Conservation (phyloP, 345 rosid genomes). For the Acer campestre region DNA sequence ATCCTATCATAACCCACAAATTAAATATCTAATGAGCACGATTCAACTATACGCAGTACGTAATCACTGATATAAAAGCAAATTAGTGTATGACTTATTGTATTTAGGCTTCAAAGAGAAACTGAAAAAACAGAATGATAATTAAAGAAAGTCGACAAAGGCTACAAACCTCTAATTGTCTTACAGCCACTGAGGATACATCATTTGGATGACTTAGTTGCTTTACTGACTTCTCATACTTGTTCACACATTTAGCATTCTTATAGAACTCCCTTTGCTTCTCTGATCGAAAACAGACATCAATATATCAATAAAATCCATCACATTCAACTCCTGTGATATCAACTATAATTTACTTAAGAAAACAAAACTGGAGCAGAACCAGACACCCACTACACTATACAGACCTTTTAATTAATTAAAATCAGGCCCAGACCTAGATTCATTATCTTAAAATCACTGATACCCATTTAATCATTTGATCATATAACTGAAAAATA, state of each 20-base stretch:
- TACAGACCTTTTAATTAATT: too few relatives aligned
- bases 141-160: background rate
- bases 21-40: background rate
- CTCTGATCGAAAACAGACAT: constrained; percentile 41
- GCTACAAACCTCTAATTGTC: constrained; percentile 35
- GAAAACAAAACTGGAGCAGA: background rate
- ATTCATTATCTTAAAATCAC: background rate
- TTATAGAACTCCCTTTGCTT: constrained; percentile 74
- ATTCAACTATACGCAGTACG: background rate
- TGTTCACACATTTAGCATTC: constrained; percentile 76
- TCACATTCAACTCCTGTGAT: background rate
- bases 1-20: background rate
- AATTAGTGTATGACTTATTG: background rate
- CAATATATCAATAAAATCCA: too few relatives aligned
- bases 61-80: background rate
- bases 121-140: background rate
- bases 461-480: background rate
- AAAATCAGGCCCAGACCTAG: background rate
- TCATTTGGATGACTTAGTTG: constrained; percentile 39
- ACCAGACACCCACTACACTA: background rate
- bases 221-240: constrained; percentile 61
- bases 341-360: background rate
- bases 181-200: constrained; percentile 6
- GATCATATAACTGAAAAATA: too few relatives aligned
- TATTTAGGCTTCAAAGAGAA: background rate